Conservation (phyloP, 345 rosid species). For the Pistacia atlantica region DNA sequence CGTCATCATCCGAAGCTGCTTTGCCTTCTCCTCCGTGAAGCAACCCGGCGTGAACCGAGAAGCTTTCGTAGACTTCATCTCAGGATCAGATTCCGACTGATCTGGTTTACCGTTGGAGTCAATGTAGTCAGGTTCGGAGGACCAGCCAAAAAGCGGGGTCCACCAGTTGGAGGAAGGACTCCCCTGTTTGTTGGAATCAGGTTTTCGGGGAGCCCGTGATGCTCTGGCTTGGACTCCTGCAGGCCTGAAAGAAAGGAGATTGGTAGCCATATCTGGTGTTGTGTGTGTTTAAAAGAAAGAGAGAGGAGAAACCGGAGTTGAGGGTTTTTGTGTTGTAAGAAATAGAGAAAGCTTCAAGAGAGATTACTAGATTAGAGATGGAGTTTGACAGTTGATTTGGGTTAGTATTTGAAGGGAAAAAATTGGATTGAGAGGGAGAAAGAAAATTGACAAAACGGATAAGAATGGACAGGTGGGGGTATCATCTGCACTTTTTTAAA, state of each 20-base stretch:
- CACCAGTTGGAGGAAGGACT: slow-evolving; percentile 44
- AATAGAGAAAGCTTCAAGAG: neutral
- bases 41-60: slow-evolving; percentile 44
- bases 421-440: neutral
- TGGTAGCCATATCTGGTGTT: slow-evolving; percentile 36
- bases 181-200: slow-evolving; percentile 24
- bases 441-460: slow-evolving; percentile 21
- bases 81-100: slow-evolving; percentile 13
- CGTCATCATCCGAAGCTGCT: slow-evolving; percentile 61
- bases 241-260: slow-evolving; percentile 27
- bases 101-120: slow-evolving; percentile 19
- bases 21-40: slow-evolving; percentile 67
- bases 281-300: neutral
- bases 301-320: neutral
- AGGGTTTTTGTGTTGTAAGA: neutral
- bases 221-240: slow-evolving; percentile 25
- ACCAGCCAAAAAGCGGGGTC: slow-evolving; percentile 59
- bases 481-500: neutral
- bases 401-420: slow-evolving; percentile 6
- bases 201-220: slow-evolving; percentile 14
- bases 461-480: slow-evolving; percentile 39
- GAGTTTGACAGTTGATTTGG: neutral
- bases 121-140: slow-evolving; percentile 60
- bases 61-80: slow-evolving; percentile 20
- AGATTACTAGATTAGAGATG: neutral